These are phyloP conservation scores for Colletotrichum limetticola DNA, from an alignment of 2,329 filamentous ascomycete species.

Conservation along the genomic window DNA sequence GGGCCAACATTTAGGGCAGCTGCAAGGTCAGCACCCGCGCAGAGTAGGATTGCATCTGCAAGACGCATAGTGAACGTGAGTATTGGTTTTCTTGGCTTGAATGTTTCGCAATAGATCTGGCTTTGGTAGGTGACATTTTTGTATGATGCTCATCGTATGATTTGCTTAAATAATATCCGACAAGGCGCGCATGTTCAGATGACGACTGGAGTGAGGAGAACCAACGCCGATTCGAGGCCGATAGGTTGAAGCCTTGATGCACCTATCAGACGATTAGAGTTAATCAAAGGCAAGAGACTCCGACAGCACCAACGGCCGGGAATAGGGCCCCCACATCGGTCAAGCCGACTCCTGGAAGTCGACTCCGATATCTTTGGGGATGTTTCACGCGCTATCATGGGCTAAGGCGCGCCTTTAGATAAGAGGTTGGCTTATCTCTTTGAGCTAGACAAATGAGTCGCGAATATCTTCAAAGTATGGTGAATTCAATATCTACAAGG, in stretches of 20 bases:
- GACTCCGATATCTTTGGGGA: conserved; percentile 4
- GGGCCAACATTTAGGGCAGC: neutral
- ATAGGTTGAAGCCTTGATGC: neutral
- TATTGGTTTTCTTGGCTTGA: neutral
- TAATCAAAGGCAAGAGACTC: neutral
- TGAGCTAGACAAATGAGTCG: neutral
- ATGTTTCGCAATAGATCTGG: neutral
- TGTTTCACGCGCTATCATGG: neutral
- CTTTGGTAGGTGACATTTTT: neutral
- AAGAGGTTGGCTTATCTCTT: neutral
- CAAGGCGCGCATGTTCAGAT: neutral
- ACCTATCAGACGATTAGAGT: neutral
- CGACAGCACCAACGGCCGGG: neutral
- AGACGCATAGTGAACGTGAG: neutral
- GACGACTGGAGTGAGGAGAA: neutral
- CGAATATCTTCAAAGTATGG: neutral
- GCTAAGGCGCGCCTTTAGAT: conserved; percentile 1
- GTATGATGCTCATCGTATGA: neutral
- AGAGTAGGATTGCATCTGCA: neutral
- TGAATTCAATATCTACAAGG: neutral
- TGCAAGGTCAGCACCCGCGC: neutral
- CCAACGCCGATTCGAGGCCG: neutral
- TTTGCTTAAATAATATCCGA: neutral
- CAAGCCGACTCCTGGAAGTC: neutral
- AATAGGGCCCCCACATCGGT: conserved; percentile 4